Evolutionary conservation across 2,329 filamentous ascomycete genomes (phyloP).

Genomic region (Clarireedia hainanense): DNA sequence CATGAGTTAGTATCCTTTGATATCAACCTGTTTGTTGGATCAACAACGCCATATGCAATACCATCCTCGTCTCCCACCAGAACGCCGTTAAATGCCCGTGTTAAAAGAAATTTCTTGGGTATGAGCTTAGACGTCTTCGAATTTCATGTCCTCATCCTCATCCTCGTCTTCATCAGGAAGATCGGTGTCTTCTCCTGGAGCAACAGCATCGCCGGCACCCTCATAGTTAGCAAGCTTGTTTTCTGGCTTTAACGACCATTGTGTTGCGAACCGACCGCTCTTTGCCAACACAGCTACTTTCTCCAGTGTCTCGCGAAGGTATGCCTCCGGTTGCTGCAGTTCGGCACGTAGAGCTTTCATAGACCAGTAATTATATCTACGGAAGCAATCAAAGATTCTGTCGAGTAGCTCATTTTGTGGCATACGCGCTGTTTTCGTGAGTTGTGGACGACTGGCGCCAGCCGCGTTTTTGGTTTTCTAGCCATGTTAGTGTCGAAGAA

Average conservation of each 20-base stretch:
- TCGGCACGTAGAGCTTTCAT: conserved; percentile 74
- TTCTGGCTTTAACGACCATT: conserved; percentile 73
- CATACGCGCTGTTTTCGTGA: conserved; percentile 85
- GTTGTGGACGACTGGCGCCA: conserved; percentile 55
- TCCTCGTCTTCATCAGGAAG: conserved; percentile 51
- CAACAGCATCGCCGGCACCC: conserved; percentile 43
- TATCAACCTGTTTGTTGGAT: not conserved
- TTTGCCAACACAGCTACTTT: conserved; percentile 77
- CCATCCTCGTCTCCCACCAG: not conserved
- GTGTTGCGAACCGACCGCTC: conserved; percentile 75
- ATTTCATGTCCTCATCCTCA: conserved; percentile 59
- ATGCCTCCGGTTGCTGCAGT: conserved; percentile 85
- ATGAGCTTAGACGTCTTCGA: conserved; percentile 60
- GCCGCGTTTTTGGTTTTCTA: conserved; percentile 43
- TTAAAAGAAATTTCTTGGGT: not conserved
- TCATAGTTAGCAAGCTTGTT: conserved; percentile 49
- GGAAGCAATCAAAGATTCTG: conserved; percentile 75
- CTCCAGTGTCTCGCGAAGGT: conserved; percentile 76
- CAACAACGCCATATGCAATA: conserved; percentile 1
- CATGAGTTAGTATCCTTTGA: conserved; percentile 3
- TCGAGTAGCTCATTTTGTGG: conserved; percentile 83
- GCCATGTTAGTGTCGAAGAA: conserved; percentile 2
- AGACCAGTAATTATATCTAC: conserved; percentile 85
- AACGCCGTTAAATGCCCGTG: conserved; percentile 7
- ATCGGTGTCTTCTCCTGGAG: conserved; percentile 38